Evolutionary conservation across 2,329 filamentous ascomycete genomes (phyloP), one percentile per base, ranked within the genome.

Genomic region (Stemphylium beticola): DNA sequence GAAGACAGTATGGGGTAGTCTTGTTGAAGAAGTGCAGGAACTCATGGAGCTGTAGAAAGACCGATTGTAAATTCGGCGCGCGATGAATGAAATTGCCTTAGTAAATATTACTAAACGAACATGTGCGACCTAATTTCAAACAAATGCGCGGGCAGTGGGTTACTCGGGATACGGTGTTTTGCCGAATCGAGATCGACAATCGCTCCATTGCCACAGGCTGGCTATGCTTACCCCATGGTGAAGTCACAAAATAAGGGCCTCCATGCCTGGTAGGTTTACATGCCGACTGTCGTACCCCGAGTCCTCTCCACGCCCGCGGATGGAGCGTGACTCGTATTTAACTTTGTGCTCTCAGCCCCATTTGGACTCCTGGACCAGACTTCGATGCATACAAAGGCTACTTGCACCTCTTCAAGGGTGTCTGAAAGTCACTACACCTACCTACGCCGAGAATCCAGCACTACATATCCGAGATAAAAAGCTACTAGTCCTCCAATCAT

Each of bases 1-100:
- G 9, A 57, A 62, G 53, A 59, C 45, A 22, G 50, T 51, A 22
- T 60, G 53, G 65, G 38, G 45, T 18, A 34, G 46, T n/a, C 8
- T 41, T 0, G 22, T 42, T 10, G 57, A 64, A 7, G 20, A 57
- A 9, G 41, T 37, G n/a, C 61, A 72, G 43, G 67, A 72, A 36
- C 22, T 64, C 3, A 51, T 70, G 8, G 71, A 74, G 53, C 53
- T 74, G 58, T 74, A 58, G 24, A 17, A 11, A 11, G 4, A 4
- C 7, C 6, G 18, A 14, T n/a, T 12, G 18, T 26, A 15, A 2
- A 14, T 6, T 8, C 14, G 4, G 4, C 20, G 14, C n/a, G 26
- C 14, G 7, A 26, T 8, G 12, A 26, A 36, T 45, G 14, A 45
- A 26, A 17, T 7, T 12, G 15, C 17, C 20, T 36, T n/a, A 45